Evolutionary conservation across 2,329 filamentous ascomycete genomes (phyloP), one percentile per base, ranked within the genome.

Genomic region (Zymoseptoria crescenta): DNA sequence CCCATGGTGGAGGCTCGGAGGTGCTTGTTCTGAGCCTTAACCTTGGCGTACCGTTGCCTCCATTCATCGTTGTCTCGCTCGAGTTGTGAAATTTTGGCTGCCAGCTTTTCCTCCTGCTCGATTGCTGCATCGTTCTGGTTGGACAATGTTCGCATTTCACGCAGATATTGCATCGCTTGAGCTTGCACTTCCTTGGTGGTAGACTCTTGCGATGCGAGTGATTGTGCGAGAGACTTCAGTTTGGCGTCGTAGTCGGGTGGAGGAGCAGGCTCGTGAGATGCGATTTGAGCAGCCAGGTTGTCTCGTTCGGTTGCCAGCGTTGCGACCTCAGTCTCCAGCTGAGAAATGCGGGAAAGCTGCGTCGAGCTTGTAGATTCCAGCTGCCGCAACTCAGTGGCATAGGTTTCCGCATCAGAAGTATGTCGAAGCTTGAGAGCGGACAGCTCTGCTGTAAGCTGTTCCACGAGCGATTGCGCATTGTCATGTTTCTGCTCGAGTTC

Each of bases 121-220:
- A 89, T 87, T 6, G 87, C 86, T 9, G 86, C 81, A 63, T 85
- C 86, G 68, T 88, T 94, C 66, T 91, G 87, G 65, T 91, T 83
- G 4, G 92, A 95, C 52, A 97, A 81, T 52, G 83, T 79, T 63
- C 89, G 86, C 94, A 97, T 99, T 74, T 99, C 94, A 62, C 84
- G 81, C 50, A 99, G 75, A 71, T 93, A 96, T 54, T 86, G 83
- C 58, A 89, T 86, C 0, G 92, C 91, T 75, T 96, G 90, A 57
- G 83, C 84, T 24, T 89, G 85, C 30, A 96, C 94, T 68, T 96
- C 89, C 62, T 95, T 88, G 0, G 91, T 96, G 1, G 94, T 83
- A 59, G 87, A 82, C 65, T 91, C 87, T 72, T 97, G 93, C 63
- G 92, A 83, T 58, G 87, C 81, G 67, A 96, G 89, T 60, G 83